Conservation (phyloP, 768 basidiomycete species). For the Tubosaeta sp. region DNA sequence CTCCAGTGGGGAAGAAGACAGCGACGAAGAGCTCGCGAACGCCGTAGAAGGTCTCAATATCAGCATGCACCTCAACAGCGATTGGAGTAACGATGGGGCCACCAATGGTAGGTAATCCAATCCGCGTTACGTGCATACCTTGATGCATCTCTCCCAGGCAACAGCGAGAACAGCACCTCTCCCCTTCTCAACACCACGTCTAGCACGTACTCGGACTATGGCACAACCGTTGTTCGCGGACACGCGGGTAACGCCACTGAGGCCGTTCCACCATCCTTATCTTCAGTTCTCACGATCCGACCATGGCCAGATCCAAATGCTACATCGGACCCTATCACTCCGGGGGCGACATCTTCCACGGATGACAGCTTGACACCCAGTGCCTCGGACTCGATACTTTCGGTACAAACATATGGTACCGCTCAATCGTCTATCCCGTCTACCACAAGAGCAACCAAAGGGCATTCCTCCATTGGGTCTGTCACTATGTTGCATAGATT, state of each 20-base stretch:
- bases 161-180: constrained; percentile 44
- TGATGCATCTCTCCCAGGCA: constrained; percentile 25
- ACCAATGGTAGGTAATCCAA: constrained; percentile 28
- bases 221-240: constrained; percentile 60
- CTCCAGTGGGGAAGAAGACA: constrained; percentile 53
- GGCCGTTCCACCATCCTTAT: constrained; percentile 50
- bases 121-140: constrained; percentile 4
- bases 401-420: constrained; percentile 61
- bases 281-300: constrained; percentile 70
- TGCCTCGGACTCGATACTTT: constrained; percentile 46
- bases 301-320: constrained; percentile 50
- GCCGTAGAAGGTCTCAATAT: constrained; percentile 50
- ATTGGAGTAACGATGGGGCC: constrained; percentile 38
- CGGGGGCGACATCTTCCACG: constrained; percentile 29
- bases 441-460: constrained; percentile 67
- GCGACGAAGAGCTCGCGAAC: constrained; percentile 60
- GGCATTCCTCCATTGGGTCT: constrained; percentile 63
- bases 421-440: constrained; percentile 48
- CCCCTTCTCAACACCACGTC: constrained; percentile 49
- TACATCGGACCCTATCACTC: constrained; percentile 38
- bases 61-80: constrained; percentile 45
- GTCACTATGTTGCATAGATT: constrained; percentile 75
- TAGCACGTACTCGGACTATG: constrained; percentile 56
- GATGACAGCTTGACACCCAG: constrained; percentile 35
- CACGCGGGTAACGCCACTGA: constrained; percentile 39